A percentile compares a stretch with the other conserved stretches of the same genome.
Evolutionary conservation across 306 rosid genomes (phyloP).

Genomic region (Vicia villosa): DNA sequence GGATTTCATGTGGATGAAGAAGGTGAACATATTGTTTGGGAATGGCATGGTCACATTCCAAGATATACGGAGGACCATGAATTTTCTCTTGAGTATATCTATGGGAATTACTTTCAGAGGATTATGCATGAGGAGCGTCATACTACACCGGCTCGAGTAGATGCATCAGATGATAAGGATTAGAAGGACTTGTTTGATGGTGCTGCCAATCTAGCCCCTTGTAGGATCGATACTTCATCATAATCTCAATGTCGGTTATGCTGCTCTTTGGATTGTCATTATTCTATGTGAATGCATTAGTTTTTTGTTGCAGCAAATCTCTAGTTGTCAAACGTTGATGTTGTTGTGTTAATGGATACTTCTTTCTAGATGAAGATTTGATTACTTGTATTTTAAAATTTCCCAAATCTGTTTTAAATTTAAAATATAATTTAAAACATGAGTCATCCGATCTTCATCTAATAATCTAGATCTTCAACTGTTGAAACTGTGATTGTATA

Average conservation of each 20-base stretch:
- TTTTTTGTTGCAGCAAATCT: neutral
- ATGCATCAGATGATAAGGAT: slow-evolving; percentile 55
- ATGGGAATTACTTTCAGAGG: too few relatives aligned
- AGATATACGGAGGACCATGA: too few relatives aligned
- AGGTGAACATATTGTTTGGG: too few relatives aligned
- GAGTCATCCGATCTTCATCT: neutral
- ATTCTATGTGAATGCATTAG: neutral
- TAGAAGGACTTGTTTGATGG: slow-evolving; percentile 71
- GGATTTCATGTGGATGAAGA: too few relatives aligned
- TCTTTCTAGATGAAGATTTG: neutral
- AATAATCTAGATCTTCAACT: neutral
- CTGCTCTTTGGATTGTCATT: slow-evolving; percentile 70
- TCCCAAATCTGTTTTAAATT: neutral
- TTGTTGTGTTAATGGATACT: neutral
- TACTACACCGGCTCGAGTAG: slow-evolving; percentile 10
- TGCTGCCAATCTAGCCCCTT: slow-evolving; percentile 37
- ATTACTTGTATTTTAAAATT: neutral
- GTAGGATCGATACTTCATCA: slow-evolving; percentile 92
- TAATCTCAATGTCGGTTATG: slow-evolving; percentile 53
- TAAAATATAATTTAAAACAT: neutral
- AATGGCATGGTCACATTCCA: too few relatives aligned
- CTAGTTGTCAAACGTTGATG: too few relatives aligned
- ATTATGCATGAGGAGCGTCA: slow-evolving; percentile 34
- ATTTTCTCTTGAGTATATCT: too few relatives aligned
- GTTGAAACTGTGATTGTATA: neutral